A percentile compares a stretch with the other conserved stretches of the same genome.
Conservation (phyloP, 192 early-diverging fungal species). For the Backusella tarrabulga region DNA sequence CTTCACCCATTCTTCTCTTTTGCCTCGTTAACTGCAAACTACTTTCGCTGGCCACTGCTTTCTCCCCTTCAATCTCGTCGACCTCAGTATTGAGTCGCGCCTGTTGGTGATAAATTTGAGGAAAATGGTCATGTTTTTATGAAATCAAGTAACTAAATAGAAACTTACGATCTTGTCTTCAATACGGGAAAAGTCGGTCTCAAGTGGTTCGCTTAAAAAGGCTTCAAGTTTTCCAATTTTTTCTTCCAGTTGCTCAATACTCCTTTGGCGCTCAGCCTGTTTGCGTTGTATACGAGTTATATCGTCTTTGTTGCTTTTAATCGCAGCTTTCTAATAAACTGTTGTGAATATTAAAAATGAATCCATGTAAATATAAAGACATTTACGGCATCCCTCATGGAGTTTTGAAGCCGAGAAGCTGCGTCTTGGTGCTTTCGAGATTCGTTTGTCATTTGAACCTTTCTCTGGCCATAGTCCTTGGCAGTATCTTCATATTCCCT, state of each 20-base stretch:
- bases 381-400: not conserved
- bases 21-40: constrained; percentile 16
- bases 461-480: not conserved
- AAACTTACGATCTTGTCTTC: not conserved
- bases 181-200: not conserved
- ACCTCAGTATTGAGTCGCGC: not conserved
- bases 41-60: constrained; percentile 14
- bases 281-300: not conserved
- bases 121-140: not conserved
- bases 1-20: constrained; percentile 17
- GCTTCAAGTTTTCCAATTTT: not conserved
- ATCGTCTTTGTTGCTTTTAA: not conserved
- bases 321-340: not conserved
- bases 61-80: not conserved
- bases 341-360: too few relatives aligned
- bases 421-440: not conserved
- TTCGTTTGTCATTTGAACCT: not conserved
- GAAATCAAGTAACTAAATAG: not conserved
- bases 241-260: not conserved
- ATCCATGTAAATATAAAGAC: not conserved
- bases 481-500: not conserved
- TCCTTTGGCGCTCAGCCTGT: not conserved
- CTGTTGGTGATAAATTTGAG: not conserved
- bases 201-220: not conserved
- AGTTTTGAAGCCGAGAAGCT: not conserved